phyloP scores from a whole-genome alignment of 331 rosid species.

The Saraca asoca region DNA sequence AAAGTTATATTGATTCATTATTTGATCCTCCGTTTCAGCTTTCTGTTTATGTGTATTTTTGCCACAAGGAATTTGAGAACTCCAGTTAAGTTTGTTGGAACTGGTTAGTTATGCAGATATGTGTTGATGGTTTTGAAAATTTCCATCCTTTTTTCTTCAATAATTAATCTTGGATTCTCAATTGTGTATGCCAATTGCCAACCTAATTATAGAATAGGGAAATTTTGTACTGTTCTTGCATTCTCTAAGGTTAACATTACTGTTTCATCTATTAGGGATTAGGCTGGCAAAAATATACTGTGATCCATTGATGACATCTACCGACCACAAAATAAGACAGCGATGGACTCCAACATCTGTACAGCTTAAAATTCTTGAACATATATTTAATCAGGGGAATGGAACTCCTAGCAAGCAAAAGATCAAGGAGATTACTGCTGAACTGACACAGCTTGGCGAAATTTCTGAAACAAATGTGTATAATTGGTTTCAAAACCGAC shows the following conservation, averaged over 20 bases:
- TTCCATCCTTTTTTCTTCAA: too few species aligned
- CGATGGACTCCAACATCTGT: constrained; percentile 84
- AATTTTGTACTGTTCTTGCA: background rate
- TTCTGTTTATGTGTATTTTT: too few species aligned
- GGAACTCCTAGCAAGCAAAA: constrained; percentile 93
- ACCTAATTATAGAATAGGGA: too few species aligned
- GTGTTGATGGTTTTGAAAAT: background rate
- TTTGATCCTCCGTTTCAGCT: too few species aligned
- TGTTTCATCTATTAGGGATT: constrained; percentile 52
- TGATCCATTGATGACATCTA: constrained; percentile 71
- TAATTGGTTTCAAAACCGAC: constrained; percentile 97
- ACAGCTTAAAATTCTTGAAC: constrained; percentile 88
- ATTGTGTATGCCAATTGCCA: too few species aligned
- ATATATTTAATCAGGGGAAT: constrained; percentile 73
- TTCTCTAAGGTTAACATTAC: constrained; percentile 20
- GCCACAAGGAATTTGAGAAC: too few species aligned
- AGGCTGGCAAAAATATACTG: constrained; percentile 73
- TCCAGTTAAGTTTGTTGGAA: too few species aligned
- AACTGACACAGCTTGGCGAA: constrained; percentile 82
- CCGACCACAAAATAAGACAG: constrained; percentile 80
- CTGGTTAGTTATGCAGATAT: too few species aligned
- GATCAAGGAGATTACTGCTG: constrained; percentile 84
- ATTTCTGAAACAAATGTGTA: constrained; percentile 89
- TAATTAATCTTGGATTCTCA: too few species aligned
- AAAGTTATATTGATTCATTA: too few species aligned